Evolutionary conservation across 164 flowering plant species (phyloP), one percentile per base, ranked within the genome.

Genomic region (Umbellularia californica): DNA sequence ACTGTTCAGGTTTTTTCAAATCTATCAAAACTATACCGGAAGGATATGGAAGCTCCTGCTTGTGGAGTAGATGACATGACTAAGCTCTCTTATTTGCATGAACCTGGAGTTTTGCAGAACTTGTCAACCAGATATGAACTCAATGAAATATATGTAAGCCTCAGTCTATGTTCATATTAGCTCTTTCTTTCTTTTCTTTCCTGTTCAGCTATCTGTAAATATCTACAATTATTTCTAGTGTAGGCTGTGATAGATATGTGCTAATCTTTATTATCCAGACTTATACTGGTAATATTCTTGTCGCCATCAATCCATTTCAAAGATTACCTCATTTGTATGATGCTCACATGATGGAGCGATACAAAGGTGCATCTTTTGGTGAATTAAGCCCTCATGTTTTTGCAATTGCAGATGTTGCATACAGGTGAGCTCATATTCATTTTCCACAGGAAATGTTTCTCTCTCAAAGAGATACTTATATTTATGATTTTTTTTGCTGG

Each of bases 51-150:
- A 74, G 87, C 84, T 76, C 94, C 92, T 68, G 81, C 86, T 50
- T 86, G 82, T 28, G 97, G 97, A 77, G 89, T 92, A 27, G 95
- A 90, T 79, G 97, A 92, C 85, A 94, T 94, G 98, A 92, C 97
- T 27, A 90, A 83, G 74, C 85, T 94, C 55, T 83, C 92, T 3
- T 94, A 94, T 82, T 80, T 94, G 79, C 93, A 94, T 76, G 98
- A 94, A 83, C 95, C 96, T 73, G 94, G 89, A 75, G 90, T 92
- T 69, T 73, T 94, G 74, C 90, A 92, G 71, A 94, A 94, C 82
- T 80, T 92, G 81, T 81, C 88, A 30, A 78, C 85, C 73, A 80
- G 96, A 90, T 94, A 85, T 73, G 88, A 84, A 70, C 84, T 86
- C 62, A 87, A 89, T 81, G 86, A 90, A 83, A 92, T 92, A 47